These are phyloP conservation scores for Silene conica DNA, from an alignment of 148 eudicot species.

Conservation along the genomic window DNA sequence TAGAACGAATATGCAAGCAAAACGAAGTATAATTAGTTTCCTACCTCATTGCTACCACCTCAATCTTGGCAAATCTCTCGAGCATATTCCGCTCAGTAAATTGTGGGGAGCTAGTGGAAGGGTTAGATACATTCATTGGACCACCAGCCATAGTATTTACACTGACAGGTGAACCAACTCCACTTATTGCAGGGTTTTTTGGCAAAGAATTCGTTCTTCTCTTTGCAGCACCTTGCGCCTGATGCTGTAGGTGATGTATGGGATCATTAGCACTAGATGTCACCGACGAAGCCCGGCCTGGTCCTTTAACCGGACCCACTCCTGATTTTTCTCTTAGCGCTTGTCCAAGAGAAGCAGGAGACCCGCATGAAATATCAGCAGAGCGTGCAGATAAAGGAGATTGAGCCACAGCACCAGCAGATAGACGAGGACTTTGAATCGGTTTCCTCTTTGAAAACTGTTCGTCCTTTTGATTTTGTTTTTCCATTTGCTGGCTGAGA, in stretches of 20 bases:
- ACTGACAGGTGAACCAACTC: slow-evolving; percentile 89
- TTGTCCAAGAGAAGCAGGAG: slow-evolving; percentile 49
- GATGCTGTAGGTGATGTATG: slow-evolving; percentile 65
- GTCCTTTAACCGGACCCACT: slow-evolving; percentile 44
- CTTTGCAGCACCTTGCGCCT: slow-evolving; percentile 53
- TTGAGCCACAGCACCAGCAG: slow-evolving; percentile 25
- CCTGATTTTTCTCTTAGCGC: slow-evolving; percentile 71
- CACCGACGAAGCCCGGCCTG: slow-evolving; percentile 59
- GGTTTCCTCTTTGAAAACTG: slow-evolving; percentile 55
- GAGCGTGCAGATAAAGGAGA: background rate
- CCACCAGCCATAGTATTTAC: slow-evolving; percentile 59
- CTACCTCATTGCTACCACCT: slow-evolving; percentile 67
- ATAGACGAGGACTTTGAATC: slow-evolving; percentile 77
- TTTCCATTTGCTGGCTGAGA: slow-evolving; percentile 55
- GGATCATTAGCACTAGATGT: slow-evolving; percentile 74
- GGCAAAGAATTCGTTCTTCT: slow-evolving; percentile 78
- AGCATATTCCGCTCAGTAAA: slow-evolving; percentile 52
- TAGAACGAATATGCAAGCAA: background rate
- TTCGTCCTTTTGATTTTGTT: slow-evolving; percentile 68
- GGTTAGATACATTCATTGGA: slow-evolving; percentile 70
- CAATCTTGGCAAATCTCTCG: slow-evolving; percentile 74
- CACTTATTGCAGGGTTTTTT: slow-evolving; percentile 61
- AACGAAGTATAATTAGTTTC: background rate
- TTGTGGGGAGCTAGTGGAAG: slow-evolving; percentile 60
- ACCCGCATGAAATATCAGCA: slow-evolving; percentile 67